phyloP scores from a whole-genome alignment of 192 early-diverging fungal genomes.

The Coemansia sp. region DNA sequence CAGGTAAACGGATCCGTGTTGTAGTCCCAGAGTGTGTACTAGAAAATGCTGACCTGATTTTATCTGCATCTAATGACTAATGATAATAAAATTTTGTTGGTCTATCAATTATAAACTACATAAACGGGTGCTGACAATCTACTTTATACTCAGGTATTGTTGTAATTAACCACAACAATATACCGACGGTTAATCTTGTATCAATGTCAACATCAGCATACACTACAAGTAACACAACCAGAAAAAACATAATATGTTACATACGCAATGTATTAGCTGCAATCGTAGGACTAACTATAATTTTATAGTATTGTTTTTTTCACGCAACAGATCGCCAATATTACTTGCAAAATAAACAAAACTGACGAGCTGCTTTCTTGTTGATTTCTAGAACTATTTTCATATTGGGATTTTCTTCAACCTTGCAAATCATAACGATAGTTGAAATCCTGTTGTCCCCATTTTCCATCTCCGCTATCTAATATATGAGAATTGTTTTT shows the following conservation, averaged over 20 bases:
- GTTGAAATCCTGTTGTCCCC: neutral
- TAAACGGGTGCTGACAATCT: neutral
- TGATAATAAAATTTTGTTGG: neutral
- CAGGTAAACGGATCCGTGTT: neutral
- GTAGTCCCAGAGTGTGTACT: neutral
- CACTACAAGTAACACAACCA: neutral
- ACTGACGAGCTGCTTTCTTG: neutral
- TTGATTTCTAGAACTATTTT: neutral
- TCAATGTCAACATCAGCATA: neutral
- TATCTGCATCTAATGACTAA: neutral
- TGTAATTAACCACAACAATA: neutral
- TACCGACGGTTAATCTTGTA: neutral
- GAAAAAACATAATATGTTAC: neutral
- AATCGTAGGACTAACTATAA: neutral
- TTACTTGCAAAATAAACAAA: neutral
- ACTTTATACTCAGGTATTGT: neutral
- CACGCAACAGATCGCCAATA: neutral
- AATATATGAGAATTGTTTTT: no score
- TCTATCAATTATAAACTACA: neutral
- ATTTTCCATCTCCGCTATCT: neutral
- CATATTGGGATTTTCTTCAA: neutral
- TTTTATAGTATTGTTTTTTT: neutral
- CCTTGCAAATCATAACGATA: neutral
- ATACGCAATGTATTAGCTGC: neutral
- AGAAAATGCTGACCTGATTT: neutral